Evolutionary conservation across 345 rosid species (phyloP).

Genomic region (Brassica carinata): DNA sequence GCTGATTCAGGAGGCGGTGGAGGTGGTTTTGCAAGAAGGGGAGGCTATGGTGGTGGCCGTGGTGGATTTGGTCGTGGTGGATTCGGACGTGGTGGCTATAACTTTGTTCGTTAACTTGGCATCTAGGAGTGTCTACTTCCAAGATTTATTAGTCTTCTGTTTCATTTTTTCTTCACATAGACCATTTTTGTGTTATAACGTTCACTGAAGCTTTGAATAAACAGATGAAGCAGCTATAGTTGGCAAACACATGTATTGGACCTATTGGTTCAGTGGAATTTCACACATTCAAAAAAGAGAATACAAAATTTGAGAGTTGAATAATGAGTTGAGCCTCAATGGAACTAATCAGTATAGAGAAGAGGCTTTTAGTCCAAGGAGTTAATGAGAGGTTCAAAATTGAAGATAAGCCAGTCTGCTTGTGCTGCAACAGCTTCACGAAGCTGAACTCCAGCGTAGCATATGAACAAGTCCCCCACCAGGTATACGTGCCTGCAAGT

Average conservation of each 20-base stretch:
- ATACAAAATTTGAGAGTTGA: slow-evolving; percentile 18
- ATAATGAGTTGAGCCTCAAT: slow-evolving; percentile 14
- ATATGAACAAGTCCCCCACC: slow-evolving; percentile 83
- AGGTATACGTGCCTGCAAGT: slow-evolving; percentile 72
- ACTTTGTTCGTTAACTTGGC: slow-evolving; percentile 30
- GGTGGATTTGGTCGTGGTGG: slow-evolving; percentile 21
- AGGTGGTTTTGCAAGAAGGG: slow-evolving; percentile 36
- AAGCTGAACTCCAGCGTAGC: slow-evolving; percentile 85
- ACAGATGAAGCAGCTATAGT: slow-evolving; percentile 14
- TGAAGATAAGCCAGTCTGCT: slow-evolving; percentile 88
- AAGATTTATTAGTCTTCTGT: slow-evolving; percentile 13
- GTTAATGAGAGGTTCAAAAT: slow-evolving; percentile 60
- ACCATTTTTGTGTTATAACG: slow-evolving; percentile 17
- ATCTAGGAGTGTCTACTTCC: neutral
- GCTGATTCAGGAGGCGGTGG: slow-evolving; percentile 40
- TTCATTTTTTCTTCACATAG: slow-evolving; percentile 9
- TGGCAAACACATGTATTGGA: slow-evolving; percentile 4
- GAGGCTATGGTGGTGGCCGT: slow-evolving; percentile 36
- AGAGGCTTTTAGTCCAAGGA: slow-evolving; percentile 45
- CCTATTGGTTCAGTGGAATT: slow-evolving; percentile 4
- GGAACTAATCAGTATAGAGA: slow-evolving; percentile 4
- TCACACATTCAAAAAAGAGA: neutral
- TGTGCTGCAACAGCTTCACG: slow-evolving; percentile 82
- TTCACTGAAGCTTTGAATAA: slow-evolving; percentile 23
- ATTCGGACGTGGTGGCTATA: slow-evolving; percentile 14